Evolutionary conservation across 257 asterid genomes (phyloP).

Genomic region (Solanum chiquidenum): DNA sequence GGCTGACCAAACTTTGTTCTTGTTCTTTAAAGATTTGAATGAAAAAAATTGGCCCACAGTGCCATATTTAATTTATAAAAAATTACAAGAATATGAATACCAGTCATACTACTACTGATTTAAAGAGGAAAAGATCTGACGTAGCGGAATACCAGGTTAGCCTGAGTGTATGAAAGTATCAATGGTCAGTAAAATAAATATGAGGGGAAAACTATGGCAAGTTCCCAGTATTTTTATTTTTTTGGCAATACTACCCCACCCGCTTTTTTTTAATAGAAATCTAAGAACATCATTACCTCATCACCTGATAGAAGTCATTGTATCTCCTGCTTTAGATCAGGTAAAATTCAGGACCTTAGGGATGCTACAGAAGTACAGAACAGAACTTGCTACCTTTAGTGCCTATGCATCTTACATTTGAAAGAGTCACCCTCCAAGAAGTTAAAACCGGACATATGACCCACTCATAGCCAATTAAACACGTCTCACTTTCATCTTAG

Average conservation of each 20-base stretch:
- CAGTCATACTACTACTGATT: not conserved
- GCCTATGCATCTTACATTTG: not conserved
- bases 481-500: not conserved
- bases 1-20: too few species aligned
- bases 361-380: not conserved
- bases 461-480: not conserved
- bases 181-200: not conserved
- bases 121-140: not conserved
- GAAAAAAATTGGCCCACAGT: not conserved
- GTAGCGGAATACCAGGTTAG: not conserved
- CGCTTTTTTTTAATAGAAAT: not conserved
- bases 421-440: not conserved
- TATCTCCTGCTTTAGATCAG: not conserved
- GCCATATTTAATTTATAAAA: not conserved
- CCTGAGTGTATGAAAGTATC: not conserved
- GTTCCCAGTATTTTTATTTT: not conserved
- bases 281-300: not conserved
- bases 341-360: not conserved
- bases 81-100: not conserved
- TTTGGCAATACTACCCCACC: not conserved
- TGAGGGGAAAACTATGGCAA: not conserved
- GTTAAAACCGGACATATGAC: not conserved
- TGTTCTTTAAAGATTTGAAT: not conserved
- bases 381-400: not conserved
- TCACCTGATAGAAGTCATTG: not conserved